phyloP scores from a whole-genome alignment of 2,329 filamentous ascomycete genomes.

The Exserohilum turcica region DNA sequence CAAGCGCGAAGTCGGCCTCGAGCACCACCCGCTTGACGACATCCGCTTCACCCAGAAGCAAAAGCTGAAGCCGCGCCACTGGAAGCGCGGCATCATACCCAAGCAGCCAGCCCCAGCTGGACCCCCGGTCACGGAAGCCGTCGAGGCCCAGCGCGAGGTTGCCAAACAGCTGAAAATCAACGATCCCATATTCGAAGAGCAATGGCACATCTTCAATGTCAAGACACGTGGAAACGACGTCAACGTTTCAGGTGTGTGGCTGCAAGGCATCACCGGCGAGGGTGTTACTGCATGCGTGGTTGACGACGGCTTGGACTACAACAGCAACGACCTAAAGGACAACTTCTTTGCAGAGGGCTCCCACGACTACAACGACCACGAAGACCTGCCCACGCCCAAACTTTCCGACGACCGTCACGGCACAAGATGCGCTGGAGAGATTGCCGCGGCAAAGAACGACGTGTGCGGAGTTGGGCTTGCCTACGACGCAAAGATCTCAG shows the following conservation, averaged over 20 bases:
- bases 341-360: constrained; percentile 95
- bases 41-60: constrained; percentile 83
- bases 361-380: constrained; percentile 92
- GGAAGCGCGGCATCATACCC: constrained; percentile 59
- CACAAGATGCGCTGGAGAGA: constrained; percentile 92
- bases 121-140: constrained; percentile 51
- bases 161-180: constrained; percentile 69
- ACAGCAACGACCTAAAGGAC: constrained; percentile 86
- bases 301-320: constrained; percentile 94
- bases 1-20: constrained; percentile 60
- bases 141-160: constrained; percentile 52
- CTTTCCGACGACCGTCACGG: constrained; percentile 87
- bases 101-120: constrained; percentile 20
- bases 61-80: constrained; percentile 63
- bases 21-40: constrained; percentile 67
- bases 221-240: constrained; percentile 84
- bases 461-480: constrained; percentile 96
- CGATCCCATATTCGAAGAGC: constrained; percentile 90
- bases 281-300: constrained; percentile 92
- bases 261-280: constrained; percentile 86
- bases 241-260: constrained; percentile 94
- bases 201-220: constrained; percentile 94
- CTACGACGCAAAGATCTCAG: constrained; percentile 87
- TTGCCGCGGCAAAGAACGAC: constrained; percentile 88
- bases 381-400: constrained; percentile 77